These are phyloP conservation scores for Comarum palustre DNA, from an alignment of 306 rosid genomes.

Conservation along the genomic window DNA sequence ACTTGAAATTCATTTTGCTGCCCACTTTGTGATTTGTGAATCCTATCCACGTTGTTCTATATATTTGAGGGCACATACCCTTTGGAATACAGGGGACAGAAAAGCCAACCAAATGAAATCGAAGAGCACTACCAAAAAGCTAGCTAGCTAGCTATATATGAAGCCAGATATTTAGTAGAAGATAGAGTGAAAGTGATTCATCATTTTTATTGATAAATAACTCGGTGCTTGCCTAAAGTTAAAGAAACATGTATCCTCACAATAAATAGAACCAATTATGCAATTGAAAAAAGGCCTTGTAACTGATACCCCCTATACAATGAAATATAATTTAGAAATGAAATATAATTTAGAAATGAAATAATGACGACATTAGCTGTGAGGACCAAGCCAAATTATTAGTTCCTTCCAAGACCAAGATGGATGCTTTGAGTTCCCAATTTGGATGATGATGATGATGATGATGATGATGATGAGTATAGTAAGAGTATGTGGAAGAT, in stretches of 20 bases:
- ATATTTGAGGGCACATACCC: neutral
- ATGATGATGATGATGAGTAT: conserved; percentile 26
- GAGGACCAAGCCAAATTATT: conserved; percentile 11
- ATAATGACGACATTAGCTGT: neutral
- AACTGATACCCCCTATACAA: conserved; percentile 1
- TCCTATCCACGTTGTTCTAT: neutral
- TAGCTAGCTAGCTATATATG: neutral
- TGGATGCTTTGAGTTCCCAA: neutral
- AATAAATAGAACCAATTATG: conserved; percentile 13
- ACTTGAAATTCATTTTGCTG: neutral
- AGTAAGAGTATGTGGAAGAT: conserved; percentile 49
- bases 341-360: neutral
- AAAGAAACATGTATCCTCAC: neutral
- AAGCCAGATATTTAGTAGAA: neutral
- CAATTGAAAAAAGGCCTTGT: neutral
- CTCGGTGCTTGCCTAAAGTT: neutral
- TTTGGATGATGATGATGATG: conserved; percentile 27
- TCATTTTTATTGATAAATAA: conserved; percentile 15
- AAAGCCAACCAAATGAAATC: neutral
- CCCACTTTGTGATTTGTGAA: neutral
- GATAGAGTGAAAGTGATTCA: neutral
- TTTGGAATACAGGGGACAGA: neutral
- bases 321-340: neutral
- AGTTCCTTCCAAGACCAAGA: conserved; percentile 5
- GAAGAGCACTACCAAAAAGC: neutral